phyloP scores from a whole-genome alignment of 306 rosid species.

The Medicago lupulina region DNA sequence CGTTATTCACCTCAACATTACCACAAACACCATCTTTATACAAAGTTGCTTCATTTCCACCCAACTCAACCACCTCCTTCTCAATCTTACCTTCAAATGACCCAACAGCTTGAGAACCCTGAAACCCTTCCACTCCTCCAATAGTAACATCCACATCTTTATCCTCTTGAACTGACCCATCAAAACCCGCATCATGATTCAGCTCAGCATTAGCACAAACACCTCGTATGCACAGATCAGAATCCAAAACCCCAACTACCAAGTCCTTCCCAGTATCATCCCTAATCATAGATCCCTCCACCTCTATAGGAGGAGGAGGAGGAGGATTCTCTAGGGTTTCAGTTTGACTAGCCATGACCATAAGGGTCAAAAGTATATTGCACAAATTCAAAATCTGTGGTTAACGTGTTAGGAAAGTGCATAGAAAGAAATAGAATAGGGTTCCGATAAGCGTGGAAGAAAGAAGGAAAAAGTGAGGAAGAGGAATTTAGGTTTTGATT shows the following conservation, averaged over 20 bases:
- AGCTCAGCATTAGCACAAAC: slow-evolving; percentile 53
- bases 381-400: slow-evolving; percentile 44
- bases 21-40: slow-evolving; percentile 6
- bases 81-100: slow-evolving; percentile 41
- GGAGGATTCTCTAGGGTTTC: slow-evolving; percentile 44
- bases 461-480: too few relatives aligned
- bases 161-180: slow-evolving; percentile 40
- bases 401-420: slow-evolving; percentile 46
- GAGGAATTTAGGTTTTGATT: too few relatives aligned
- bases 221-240: slow-evolving; percentile 71
- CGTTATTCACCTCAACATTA: slow-evolving; percentile 40
- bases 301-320: slow-evolving; percentile 16
- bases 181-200: slow-evolving; percentile 37
- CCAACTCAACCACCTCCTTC: slow-evolving; percentile 18
- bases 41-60: slow-evolving; percentile 39
- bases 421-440: too few relatives aligned
- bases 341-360: slow-evolving; percentile 42
- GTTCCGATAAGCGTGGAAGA: too few relatives aligned
- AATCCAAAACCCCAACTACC: slow-evolving; percentile 73
- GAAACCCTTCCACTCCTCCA: slow-evolving; percentile 26
- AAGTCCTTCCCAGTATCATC: slow-evolving; percentile 64
- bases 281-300: slow-evolving; percentile 49
- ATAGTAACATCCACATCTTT: slow-evolving; percentile 41
- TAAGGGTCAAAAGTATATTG: too few relatives aligned
- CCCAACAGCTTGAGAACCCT: slow-evolving; percentile 44